Conservation (phyloP, 495 filamentous ascomycete genomes). For the Penicillium canariense region DNA sequence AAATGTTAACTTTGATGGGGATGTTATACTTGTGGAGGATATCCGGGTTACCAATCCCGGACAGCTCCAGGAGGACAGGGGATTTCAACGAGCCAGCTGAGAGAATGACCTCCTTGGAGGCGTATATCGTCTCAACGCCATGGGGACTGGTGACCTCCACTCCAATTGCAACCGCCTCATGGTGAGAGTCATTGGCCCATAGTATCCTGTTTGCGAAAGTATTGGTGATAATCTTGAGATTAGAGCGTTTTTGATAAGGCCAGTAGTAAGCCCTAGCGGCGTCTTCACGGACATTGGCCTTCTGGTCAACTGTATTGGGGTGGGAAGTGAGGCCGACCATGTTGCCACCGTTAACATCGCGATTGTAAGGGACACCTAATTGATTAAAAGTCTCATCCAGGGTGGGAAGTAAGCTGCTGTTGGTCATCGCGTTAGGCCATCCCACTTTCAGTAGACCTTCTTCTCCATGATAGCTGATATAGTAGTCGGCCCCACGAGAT, state of each 20-base stretch:
- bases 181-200: slow-evolving; percentile 15
- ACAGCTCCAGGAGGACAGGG: slow-evolving; percentile 58
- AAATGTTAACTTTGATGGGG: slow-evolving; percentile 37
- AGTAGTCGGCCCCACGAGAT: slow-evolving; percentile 42
- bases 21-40: slow-evolving; percentile 38
- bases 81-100: slow-evolving; percentile 58
- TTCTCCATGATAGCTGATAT: slow-evolving; percentile 45
- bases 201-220: slow-evolving; percentile 36
- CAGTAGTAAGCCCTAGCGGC: slow-evolving; percentile 51
- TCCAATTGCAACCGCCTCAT: slow-evolving; percentile 21
- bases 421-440: slow-evolving; percentile 33
- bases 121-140: slow-evolving; percentile 36
- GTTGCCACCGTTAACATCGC: slow-evolving; percentile 39
- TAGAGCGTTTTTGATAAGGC: slow-evolving; percentile 28
- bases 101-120: slow-evolving; percentile 55
- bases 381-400: slow-evolving; percentile 24
- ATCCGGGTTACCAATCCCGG: slow-evolving; percentile 53
- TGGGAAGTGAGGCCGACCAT: slow-evolving; percentile 40
- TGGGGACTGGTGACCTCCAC: slow-evolving; percentile 23
- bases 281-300: slow-evolving; percentile 50
- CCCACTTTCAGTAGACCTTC: slow-evolving; percentile 48
- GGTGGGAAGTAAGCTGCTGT: slow-evolving; percentile 26
- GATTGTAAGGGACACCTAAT: slow-evolving; percentile 36
- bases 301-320: slow-evolving; percentile 39
- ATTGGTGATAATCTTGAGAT: slow-evolving; percentile 35